These are phyloP conservation scores for Cucumis hystrix DNA, from an alignment of 306 rosid genomes.

Conservation along the genomic window DNA sequence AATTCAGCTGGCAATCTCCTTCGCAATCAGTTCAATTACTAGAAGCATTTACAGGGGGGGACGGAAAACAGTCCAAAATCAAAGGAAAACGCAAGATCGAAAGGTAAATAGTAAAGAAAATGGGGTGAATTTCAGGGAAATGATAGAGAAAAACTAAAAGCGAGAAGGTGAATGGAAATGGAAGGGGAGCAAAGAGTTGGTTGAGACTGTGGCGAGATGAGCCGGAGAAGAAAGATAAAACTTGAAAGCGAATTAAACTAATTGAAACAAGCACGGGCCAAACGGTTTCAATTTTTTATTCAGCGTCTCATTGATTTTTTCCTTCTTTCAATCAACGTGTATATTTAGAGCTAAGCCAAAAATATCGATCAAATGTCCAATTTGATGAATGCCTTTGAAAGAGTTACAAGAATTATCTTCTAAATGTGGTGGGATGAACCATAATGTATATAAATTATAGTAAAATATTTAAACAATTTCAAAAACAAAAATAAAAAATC, in stretches of 20 bases:
- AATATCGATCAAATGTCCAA: too few species aligned
- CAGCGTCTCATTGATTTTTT: background rate
- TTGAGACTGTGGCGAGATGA: slow-evolving; percentile 3
- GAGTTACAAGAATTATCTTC: too few species aligned
- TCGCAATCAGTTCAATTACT: background rate
- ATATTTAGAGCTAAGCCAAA: too few species aligned
- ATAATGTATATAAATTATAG: too few species aligned
- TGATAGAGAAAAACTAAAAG: background rate
- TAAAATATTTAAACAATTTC: too few species aligned
- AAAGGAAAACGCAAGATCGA: slow-evolving; percentile 4
- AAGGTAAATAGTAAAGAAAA: background rate
- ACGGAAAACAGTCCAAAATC: background rate
- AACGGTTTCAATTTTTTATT: background rate
- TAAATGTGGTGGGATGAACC: too few species aligned
- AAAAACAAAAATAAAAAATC: too few species aligned
- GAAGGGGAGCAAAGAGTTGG: background rate
- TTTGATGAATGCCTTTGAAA: too few species aligned
- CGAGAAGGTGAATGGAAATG: slow-evolving; percentile 5
- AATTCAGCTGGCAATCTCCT: background rate
- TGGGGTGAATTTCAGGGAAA: slow-evolving; percentile 9
- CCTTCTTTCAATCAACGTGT: too few species aligned
- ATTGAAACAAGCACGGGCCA: background rate
- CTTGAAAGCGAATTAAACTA: background rate
- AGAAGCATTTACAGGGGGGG: background rate
- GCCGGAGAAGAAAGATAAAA: background rate